A percentile compares a stretch with the other conserved stretches of the same genome.
phyloP scores from a whole-genome alignment of 345 rosid species.

The Microcos paniculata region DNA sequence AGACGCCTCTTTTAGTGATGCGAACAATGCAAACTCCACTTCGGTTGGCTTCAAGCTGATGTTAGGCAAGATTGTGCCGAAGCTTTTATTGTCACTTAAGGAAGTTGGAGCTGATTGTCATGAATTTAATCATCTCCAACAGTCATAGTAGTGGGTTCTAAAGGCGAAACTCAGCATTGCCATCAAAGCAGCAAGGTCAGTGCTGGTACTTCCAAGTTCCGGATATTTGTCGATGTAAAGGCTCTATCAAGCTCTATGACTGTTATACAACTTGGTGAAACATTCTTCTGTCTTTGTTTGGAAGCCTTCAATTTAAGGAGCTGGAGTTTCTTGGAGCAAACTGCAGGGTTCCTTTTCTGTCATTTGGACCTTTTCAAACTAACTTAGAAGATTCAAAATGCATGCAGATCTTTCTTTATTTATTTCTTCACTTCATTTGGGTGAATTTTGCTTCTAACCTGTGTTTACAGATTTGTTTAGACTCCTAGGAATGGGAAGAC shows the following conservation, averaged over 20 bases:
- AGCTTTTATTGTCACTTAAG: conserved; percentile 58
- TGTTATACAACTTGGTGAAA: conserved; percentile 13
- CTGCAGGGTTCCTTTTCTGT: conserved; percentile 22
- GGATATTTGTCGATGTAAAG: conserved; percentile 20
- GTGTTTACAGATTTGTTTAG: neutral
- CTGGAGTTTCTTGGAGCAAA: conserved; percentile 35
- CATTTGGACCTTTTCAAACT: conserved; percentile 22
- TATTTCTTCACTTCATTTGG: neutral
- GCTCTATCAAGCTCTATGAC: conserved; percentile 2
- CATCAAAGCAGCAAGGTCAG: conserved; percentile 30
- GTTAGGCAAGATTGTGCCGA: conserved; percentile 82
- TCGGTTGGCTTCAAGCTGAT: conserved; percentile 95
- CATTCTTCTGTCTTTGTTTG: conserved; percentile 14
- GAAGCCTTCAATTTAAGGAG: conserved; percentile 30
- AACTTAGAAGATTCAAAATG: conserved; percentile 21
- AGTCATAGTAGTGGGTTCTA: conserved; percentile 20
- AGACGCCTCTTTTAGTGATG: conserved; percentile 57
- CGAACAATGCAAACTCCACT: conserved; percentile 51
- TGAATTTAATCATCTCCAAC: conserved; percentile 57
- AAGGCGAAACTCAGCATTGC: conserved; percentile 2
- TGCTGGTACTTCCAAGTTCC: conserved; percentile 23
- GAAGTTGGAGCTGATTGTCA: conserved; percentile 71
- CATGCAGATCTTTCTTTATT: neutral
- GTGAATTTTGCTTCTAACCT: conserved; percentile 9
- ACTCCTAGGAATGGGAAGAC: neutral